Base-by-base conservation (phyloP, 2,329 filamentous ascomycete species). In the Scedosporium minutisporum region DNA sequence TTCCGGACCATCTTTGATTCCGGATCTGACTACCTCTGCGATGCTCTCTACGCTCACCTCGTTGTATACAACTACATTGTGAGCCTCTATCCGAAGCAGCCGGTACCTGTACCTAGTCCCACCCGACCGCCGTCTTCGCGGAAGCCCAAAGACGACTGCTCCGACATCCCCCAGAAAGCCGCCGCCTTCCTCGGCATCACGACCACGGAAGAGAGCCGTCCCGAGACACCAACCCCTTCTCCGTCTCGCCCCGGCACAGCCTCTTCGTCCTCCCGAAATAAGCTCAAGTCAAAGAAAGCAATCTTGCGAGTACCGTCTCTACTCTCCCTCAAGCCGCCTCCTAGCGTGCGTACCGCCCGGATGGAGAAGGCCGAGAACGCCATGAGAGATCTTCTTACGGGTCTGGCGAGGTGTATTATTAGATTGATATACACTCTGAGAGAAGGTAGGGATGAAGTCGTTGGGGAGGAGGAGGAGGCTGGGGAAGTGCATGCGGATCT, bases 11-110 rank as follows among this genome's bases (percentile, higher is more conserved):
- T 86, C 60, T 85, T 86, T 68, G 77, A 79, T 0, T 67, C 71
- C 2, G 82, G 78, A 23, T 78, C 80, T 2, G 80, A 83, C 65
- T 80, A 81, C 66, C 77, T 85, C 5, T 84, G 82, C 67, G 82
- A 86, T 60, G 81, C 82, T 0, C 71, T 86, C 5, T 86, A 85
- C 67, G 83, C 83, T 0, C 82, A 86, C 67, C 74, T 86, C 7
- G 71, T 86, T 3, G 82, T 81, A 0, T 85, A 82, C 70, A 86
- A 85, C 70, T 86, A 86, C 71, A 73, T 86, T 58, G 72, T 71
- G 7, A 69, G 68, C n/a, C 68, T 74, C 44, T 68, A 72, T 55
- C 51, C 61, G 10, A 64, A 44, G 27, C 61, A 53, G 42, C 58
- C 27, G 68, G 68, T 14, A 23, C 42, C 10, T 55, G 53, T 18